Percentiles rank a stretch among this genome's conserved stretches.
Conservation (phyloP, 140 eudicot species). For the Ambrosia hybrid region DNA sequence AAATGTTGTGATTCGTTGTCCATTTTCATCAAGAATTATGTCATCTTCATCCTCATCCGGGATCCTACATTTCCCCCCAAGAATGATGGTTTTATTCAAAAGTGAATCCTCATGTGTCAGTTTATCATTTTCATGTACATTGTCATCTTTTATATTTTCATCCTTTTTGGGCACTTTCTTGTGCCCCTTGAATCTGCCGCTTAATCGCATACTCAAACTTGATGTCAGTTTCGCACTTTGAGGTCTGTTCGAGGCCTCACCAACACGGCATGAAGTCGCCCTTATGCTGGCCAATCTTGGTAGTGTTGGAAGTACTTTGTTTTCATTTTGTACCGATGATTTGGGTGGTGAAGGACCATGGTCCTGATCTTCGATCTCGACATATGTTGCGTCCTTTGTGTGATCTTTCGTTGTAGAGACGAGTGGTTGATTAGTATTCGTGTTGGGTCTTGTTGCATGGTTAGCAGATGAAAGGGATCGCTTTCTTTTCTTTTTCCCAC, state of each 20-base stretch:
- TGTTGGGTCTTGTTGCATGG: slow-evolving; percentile 3
- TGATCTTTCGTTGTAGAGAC: neutral
- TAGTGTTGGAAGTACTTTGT: slow-evolving; percentile 45
- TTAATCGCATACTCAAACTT: slow-evolving; percentile 60
- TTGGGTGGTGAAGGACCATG: slow-evolving; percentile 17
- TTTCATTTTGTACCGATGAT: slow-evolving; percentile 14
- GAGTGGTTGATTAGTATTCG: neutral
- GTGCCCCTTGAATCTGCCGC: slow-evolving; percentile 24
- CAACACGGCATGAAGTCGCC: slow-evolving; percentile 36
- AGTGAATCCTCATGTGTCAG: slow-evolving; percentile 55
- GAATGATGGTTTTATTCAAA: slow-evolving; percentile 64
- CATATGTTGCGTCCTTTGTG: neutral
- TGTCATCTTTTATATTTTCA: slow-evolving; percentile 18
- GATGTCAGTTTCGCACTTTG: slow-evolving; percentile 38
- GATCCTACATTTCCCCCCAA: slow-evolving; percentile 61
- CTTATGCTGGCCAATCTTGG: slow-evolving; percentile 36
- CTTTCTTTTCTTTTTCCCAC: slow-evolving; percentile 42
- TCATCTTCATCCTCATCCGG: slow-evolving; percentile 62
- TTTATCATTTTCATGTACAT: slow-evolving; percentile 14
- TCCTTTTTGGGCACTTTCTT: slow-evolving; percentile 33
- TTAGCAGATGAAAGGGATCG: slow-evolving; percentile 10
- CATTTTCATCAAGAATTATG: slow-evolving; percentile 53
- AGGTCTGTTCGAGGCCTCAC: slow-evolving; percentile 23
- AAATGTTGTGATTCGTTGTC: slow-evolving; percentile 44
- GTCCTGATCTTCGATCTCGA: slow-evolving; percentile 10